Evolutionary conservation across 495 filamentous ascomycete species (phyloP).

Genomic region (Penicillium steckii): DNA sequence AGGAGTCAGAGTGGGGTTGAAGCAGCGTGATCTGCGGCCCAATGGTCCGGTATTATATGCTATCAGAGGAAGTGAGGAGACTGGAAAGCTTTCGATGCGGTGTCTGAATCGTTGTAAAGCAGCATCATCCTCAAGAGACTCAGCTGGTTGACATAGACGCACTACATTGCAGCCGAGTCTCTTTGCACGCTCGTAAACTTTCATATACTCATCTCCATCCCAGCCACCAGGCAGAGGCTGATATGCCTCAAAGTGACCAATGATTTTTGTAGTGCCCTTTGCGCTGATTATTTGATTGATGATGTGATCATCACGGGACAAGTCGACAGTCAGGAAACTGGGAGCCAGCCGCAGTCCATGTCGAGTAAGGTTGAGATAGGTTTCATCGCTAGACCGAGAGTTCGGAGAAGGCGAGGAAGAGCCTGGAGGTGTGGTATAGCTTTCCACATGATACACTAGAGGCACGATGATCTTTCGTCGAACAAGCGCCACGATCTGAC

Average conservation of each 20-base stretch:
- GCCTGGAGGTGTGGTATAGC: constrained; percentile 22
- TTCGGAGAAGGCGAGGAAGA: constrained; percentile 19
- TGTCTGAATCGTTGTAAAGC: constrained; percentile 41
- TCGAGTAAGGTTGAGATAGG: constrained; percentile 61
- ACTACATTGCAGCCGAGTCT: constrained; percentile 50
- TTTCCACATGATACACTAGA: constrained; percentile 46
- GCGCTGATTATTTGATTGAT: constrained; percentile 53
- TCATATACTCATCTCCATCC: constrained; percentile 34
- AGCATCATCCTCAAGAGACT: constrained; percentile 38
- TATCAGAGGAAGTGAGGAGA: constrained; percentile 50
- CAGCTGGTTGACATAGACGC: constrained; percentile 43
- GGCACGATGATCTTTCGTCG: constrained; percentile 63
- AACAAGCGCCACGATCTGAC: constrained; percentile 56
- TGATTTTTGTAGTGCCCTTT: constrained; percentile 63
- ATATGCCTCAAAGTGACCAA: constrained; percentile 58
- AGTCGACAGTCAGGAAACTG: constrained; percentile 67
- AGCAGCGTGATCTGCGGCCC: constrained; percentile 62
- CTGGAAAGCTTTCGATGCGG: constrained; percentile 28
- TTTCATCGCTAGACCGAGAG: constrained; percentile 31
- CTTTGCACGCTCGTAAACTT: constrained; percentile 41
- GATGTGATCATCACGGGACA: constrained; percentile 53
- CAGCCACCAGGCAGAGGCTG: constrained; percentile 45
- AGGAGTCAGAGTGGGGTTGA: constrained; percentile 64
- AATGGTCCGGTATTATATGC: constrained; percentile 69
- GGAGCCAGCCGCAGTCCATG: constrained; percentile 69